A percentile compares a stretch with the other conserved stretches of the same genome.
These are phyloP conservation scores for Phlegmacium glaucopus DNA, from an alignment of 768 basidiomycete genomes.

Conservation along the genomic window DNA sequence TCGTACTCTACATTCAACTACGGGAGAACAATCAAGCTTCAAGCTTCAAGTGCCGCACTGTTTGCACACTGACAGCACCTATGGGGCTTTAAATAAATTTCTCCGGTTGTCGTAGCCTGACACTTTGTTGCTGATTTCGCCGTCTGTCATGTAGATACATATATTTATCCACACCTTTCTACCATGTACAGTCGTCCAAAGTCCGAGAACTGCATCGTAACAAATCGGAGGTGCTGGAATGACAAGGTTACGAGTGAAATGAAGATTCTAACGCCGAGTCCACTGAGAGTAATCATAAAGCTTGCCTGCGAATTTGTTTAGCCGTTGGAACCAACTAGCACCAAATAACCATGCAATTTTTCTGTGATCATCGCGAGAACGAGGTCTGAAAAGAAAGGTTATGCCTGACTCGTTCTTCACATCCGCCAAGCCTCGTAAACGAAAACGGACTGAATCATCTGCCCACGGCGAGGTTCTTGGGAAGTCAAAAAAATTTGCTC, in stretches of 20 bases:
- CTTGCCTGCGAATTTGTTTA: background rate
- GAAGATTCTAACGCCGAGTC: no score
- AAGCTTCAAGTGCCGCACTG: no score
- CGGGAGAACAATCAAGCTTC: no score
- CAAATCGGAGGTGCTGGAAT: no score
- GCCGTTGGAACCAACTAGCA: conserved; percentile 4
- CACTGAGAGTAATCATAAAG: background rate
- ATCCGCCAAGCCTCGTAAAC: conserved; percentile 54
- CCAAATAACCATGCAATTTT: conserved; percentile 15
- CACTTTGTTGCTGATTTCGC: no score
- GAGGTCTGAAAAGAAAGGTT: background rate
- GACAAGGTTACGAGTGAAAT: no score
- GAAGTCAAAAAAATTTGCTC: conserved; percentile 21
- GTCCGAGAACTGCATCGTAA: no score
- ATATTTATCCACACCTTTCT: no score
- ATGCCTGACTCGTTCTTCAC: conserved; percentile 90
- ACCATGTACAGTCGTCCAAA: no score
- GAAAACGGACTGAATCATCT: conserved; percentile 46
- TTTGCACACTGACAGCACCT: no score
- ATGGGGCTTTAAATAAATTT: background rate
- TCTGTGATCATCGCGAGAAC: background rate
- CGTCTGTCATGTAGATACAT: no score
- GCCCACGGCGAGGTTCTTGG: conserved; percentile 19
- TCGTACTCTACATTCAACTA: no score
- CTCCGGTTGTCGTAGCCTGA: background rate